Conservation (phyloP, 1,284 basidiomycete species). For the Cystobasidium slooffiae region DNA sequence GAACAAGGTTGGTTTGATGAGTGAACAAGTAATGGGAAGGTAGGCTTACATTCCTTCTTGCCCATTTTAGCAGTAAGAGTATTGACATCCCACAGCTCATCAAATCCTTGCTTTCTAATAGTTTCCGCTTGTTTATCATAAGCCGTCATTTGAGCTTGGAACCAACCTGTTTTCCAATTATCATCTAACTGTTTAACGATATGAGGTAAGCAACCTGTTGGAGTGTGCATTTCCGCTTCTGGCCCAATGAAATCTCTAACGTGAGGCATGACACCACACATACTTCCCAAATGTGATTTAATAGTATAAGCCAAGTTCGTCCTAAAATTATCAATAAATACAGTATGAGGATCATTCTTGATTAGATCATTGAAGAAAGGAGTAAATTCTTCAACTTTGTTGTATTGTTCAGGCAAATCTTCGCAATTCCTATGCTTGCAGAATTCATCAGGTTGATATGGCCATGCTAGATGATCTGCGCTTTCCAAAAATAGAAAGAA, state of each 20-base stretch:
- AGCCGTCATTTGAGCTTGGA: slow-evolving; percentile 29
- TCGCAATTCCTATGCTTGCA: slow-evolving; percentile 38
- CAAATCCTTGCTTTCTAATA: slow-evolving; percentile 1
- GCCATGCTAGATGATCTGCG: slow-evolving; percentile 42
- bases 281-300: slow-evolving; percentile 27
- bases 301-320: slow-evolving; percentile 38
- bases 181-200: slow-evolving; percentile 9
- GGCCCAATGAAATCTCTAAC: slow-evolving; percentile 15
- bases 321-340: slow-evolving; percentile 26
- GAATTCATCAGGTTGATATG: slow-evolving; percentile 37
- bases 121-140: slow-evolving; percentile 23
- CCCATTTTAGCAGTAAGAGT: slow-evolving; percentile 22
- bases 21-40: not conserved
- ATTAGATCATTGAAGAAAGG: slow-evolving; percentile 35
- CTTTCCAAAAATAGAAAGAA: slow-evolving; percentile 38
- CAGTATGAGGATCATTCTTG: slow-evolving; percentile 30
- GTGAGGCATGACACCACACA: slow-evolving; percentile 32
- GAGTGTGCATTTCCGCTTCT: slow-evolving; percentile 27
- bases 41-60: slow-evolving; percentile 28
- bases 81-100: slow-evolving; percentile 9
- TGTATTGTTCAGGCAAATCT: slow-evolving; percentile 35
- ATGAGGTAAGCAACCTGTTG: slow-evolving; percentile 30
- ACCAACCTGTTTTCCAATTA: slow-evolving; percentile 23
- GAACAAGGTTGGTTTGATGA: not conserved
- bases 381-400: slow-evolving; percentile 39